Percentiles rank a stretch among this genome's conserved stretches.
Conservation (phyloP, 495 filamentous ascomycete genomes). For the Aspergillus steynii region DNA sequence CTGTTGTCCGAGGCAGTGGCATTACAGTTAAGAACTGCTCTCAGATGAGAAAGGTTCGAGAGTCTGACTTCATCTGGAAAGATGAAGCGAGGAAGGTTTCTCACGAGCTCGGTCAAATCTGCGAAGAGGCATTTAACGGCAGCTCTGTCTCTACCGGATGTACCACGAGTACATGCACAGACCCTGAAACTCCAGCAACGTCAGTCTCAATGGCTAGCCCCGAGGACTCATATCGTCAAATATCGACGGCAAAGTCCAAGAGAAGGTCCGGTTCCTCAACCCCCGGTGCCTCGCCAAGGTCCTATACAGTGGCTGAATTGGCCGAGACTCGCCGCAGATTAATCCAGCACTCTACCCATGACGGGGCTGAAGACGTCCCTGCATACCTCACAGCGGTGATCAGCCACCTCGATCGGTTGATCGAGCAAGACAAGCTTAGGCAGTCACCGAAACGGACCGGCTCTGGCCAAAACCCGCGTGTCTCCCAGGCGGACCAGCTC, state of each 20-base stretch:
- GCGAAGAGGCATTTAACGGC: conserved; percentile 81
- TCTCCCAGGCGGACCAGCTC: conserved; percentile 54
- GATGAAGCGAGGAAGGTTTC: conserved; percentile 67
- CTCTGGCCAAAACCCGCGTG: conserved; percentile 29
- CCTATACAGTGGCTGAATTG: conserved; percentile 52
- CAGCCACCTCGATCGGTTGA: conserved; percentile 60
- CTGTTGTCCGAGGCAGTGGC: conserved; percentile 35
- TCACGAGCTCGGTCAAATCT: conserved; percentile 64
- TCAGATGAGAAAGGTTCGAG: conserved; percentile 41
- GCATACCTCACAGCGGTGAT: conserved; percentile 60
- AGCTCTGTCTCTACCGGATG: conserved; percentile 57
- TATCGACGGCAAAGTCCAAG: conserved; percentile 3
- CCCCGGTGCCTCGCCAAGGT: conserved; percentile 26
- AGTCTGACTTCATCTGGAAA: conserved; percentile 52
- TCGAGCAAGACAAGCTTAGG: conserved; percentile 44
- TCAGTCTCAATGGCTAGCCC: conserved; percentile 44
- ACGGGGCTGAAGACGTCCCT: conserved; percentile 38
- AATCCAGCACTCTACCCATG: conserved; percentile 44
- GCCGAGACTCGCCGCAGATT: conserved; percentile 59
- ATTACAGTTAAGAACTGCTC: conserved; percentile 27
- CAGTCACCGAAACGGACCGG: conserved; percentile 17
- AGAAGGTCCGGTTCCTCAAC: background rate
- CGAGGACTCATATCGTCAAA: conserved; percentile 23
- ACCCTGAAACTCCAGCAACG: conserved; percentile 54
- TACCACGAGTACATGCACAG: conserved; percentile 42